Evolutionary conservation across 371 early-diverging fungal species (phyloP).

Genomic region (Umbelopsis sp.): DNA sequence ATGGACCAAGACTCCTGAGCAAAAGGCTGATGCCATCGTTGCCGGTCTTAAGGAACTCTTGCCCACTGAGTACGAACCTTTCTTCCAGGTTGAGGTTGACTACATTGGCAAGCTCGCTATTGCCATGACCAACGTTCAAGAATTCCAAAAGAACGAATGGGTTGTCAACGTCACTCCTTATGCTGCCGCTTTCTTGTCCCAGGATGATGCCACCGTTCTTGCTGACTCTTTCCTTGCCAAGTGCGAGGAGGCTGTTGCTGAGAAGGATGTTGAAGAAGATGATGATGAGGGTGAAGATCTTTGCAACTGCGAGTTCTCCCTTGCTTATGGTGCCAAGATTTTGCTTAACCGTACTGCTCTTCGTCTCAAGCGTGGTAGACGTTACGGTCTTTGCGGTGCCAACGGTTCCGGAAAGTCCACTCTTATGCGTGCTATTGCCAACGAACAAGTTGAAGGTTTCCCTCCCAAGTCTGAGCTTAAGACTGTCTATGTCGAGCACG

Average conservation of each 20-base stretch:
- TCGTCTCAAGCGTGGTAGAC: slow-evolving; percentile 74
- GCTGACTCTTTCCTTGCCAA: slow-evolving; percentile 37
- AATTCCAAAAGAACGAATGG: slow-evolving; percentile 45
- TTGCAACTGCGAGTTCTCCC: slow-evolving; percentile 78
- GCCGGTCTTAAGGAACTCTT: slow-evolving; percentile 41
- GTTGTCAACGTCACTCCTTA: slow-evolving; percentile 47
- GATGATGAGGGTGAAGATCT: slow-evolving; percentile 76
- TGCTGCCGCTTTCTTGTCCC: slow-evolving; percentile 34
- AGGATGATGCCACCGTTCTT: slow-evolving; percentile 36
- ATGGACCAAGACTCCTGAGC: slow-evolving; percentile 40
- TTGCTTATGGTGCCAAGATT: slow-evolving; percentile 87
- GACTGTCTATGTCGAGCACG: slow-evolving; percentile 79
- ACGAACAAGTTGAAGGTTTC: slow-evolving; percentile 78
- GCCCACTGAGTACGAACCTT: slow-evolving; percentile 44
- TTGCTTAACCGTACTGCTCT: slow-evolving; percentile 78
- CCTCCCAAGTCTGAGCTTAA: slow-evolving; percentile 71
- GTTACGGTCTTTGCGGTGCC: slow-evolving; percentile 82
- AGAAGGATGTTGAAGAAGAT: slow-evolving; percentile 57
- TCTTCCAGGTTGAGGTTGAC: slow-evolving; percentile 42
- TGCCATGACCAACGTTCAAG: slow-evolving; percentile 36
- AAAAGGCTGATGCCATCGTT: slow-evolving; percentile 51
- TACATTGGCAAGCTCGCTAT: slow-evolving; percentile 41
- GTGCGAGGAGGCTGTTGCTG: slow-evolving; percentile 49
- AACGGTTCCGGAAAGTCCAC: slow-evolving; percentile 93
- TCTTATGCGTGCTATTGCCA: slow-evolving; percentile 80